Percentiles rank a stretch among this genome's conserved stretches.
Evolutionary conservation across 305 asterid genomes (phyloP).

Genomic region (Plantago lanceolata): DNA sequence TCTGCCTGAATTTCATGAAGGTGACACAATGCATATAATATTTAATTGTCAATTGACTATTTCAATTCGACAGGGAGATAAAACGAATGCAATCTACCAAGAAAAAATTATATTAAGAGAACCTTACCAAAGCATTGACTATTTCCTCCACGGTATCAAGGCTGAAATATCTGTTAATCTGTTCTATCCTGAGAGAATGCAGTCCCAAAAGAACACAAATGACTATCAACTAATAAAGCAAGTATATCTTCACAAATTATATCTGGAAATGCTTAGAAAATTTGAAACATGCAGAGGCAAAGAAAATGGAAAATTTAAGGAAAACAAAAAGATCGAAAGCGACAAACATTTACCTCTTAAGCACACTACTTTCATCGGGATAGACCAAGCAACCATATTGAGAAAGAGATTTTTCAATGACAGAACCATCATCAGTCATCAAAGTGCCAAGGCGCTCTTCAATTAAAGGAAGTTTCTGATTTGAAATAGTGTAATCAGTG

Average conservation of each 20-base stretch:
- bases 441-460: conserved; percentile 90
- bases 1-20: conserved; percentile 54
- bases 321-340: no score
- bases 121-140: conserved; percentile 73
- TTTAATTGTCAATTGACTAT: conserved; percentile 6
- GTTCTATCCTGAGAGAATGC: conserved; percentile 51
- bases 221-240: no score
- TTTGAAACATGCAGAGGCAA: not conserved
- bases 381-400: conserved; percentile 88
- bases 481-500: conserved; percentile 21
- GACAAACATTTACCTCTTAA: not conserved
- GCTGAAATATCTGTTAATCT: conserved; percentile 66
- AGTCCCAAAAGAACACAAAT: not conserved
- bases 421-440: conserved; percentile 76
- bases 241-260: no score
- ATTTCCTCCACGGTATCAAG: conserved; percentile 86
- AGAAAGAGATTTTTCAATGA: conserved; percentile 75
- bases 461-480: conserved; percentile 85
- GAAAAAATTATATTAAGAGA: conserved; percentile 5
- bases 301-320: not conserved
- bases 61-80: conserved; percentile 17
- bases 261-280: no score
- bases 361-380: conserved; percentile 41
- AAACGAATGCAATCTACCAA: not conserved
- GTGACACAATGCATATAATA: conserved; percentile 1